A percentile compares a stretch with the other conserved stretches of the same genome.
Conservation (phyloP, 306 rosid genomes). For the Gleditsia sinensis region DNA sequence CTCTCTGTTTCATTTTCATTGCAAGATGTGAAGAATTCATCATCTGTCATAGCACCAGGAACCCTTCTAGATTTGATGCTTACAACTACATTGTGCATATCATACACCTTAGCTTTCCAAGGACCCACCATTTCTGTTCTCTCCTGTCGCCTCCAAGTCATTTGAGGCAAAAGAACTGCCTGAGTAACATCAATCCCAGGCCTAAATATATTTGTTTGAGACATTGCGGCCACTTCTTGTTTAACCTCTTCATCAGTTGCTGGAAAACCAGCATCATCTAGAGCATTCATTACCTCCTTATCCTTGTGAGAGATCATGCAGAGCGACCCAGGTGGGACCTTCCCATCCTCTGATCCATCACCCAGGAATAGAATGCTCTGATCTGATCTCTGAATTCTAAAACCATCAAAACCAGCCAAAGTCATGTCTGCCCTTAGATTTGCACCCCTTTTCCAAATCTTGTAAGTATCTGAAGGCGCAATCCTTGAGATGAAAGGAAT, state of each 20-base stretch:
- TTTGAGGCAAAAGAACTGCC: constrained; percentile 94
- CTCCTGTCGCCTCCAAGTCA: constrained; percentile 98
- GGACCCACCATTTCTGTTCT: constrained; percentile 80
- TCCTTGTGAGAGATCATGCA: constrained; percentile 97
- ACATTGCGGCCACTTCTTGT: constrained; percentile 94
- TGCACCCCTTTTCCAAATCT: constrained; percentile 98
- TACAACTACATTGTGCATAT: constrained; percentile 96
- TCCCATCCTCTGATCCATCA: constrained; percentile 91
- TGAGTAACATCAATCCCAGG: constrained; percentile 98
- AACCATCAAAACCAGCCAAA: constrained; percentile 96
- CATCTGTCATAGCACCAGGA: constrained; percentile 98
- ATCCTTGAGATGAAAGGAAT: constrained; percentile 96
- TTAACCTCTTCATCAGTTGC: constrained; percentile 89
- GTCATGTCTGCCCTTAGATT: constrained; percentile 99
- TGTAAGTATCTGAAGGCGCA: constrained; percentile 96
- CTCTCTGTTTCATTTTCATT: constrained; percentile 84
- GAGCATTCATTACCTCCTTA: constrained; percentile 88
- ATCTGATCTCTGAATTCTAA: constrained; percentile 91
- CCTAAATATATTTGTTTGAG: constrained; percentile 89
- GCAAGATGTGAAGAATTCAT: constrained; percentile 76
- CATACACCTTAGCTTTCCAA: constrained; percentile 97
- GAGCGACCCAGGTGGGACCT: constrained; percentile 78
- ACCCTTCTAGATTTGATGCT: constrained; percentile 93
- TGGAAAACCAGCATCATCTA: constrained; percentile 87
- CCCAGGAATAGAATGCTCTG: constrained; percentile 92